Percentiles rank a stretch among this genome's conserved stretches.
phyloP scores from a whole-genome alignment of 192 early-diverging fungal genomes.

The Backusella morwellensis region DNA sequence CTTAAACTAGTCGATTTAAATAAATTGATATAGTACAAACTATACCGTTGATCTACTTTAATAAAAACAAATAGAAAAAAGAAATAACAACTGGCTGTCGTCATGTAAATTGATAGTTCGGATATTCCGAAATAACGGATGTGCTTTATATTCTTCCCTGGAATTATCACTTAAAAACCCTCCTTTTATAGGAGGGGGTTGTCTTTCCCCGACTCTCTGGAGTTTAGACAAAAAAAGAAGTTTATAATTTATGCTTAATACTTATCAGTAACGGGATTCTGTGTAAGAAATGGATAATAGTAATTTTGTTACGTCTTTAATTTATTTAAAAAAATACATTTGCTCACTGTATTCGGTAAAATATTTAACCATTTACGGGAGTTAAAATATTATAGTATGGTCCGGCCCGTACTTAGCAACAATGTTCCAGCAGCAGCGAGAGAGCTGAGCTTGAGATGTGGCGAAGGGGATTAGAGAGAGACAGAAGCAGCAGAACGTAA shows the following conservation, averaged over 20 bases:
- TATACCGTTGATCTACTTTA: background rate
- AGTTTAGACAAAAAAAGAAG: background rate
- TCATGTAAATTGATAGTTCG: background rate
- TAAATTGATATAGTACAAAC: background rate
- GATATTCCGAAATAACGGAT: background rate
- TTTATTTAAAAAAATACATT: too few species aligned
- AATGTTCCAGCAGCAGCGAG: background rate
- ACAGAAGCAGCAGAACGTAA: background rate
- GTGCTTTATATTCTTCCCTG: background rate
- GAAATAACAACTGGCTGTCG: background rate
- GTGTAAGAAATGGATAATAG: background rate
- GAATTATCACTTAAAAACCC: background rate
- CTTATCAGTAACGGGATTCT: background rate
- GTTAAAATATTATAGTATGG: background rate
- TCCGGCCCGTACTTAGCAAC: background rate
- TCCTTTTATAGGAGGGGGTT: background rate
- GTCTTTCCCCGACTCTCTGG: background rate
- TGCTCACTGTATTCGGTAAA: too few species aligned
- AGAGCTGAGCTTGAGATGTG: slow-evolving; percentile 1
- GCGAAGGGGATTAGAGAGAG: slow-evolving; percentile 1
- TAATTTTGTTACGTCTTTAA: background rate
- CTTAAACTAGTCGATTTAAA: background rate
- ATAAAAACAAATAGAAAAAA: background rate
- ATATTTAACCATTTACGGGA: background rate
- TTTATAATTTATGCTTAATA: background rate